phyloP scores from a whole-genome alignment of 2,329 filamentous ascomycete species.

The Colletotrichum sp. region DNA sequence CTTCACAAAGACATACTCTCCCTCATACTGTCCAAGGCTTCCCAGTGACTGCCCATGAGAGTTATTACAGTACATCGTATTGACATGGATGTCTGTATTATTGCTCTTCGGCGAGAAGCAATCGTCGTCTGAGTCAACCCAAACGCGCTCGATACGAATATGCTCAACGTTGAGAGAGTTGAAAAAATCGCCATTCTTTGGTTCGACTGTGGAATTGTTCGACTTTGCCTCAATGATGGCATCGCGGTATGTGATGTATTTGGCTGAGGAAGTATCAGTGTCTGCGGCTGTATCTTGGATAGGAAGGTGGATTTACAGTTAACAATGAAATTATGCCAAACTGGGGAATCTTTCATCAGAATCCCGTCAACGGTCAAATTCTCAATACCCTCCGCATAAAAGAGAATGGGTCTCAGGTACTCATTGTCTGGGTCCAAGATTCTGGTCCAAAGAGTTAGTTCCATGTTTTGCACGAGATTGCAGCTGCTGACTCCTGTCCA shows the following conservation, averaged over 20 bases:
- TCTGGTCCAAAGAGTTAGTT: background rate
- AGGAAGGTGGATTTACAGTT: constrained; percentile 39
- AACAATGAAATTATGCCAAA: constrained; percentile 69
- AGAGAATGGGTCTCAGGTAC: constrained; percentile 64
- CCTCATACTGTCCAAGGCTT: constrained; percentile 60
- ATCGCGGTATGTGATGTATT: constrained; percentile 58
- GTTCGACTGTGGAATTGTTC: constrained; percentile 44
- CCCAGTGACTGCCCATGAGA: constrained; percentile 64
- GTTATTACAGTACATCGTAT: constrained; percentile 65
- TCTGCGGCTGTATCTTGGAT: too few relatives aligned
- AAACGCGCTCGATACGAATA: constrained; percentile 52
- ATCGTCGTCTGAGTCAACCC: constrained; percentile 60
- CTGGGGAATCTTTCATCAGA: constrained; percentile 64
- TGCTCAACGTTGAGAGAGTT: constrained; percentile 63
- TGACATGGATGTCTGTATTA: constrained; percentile 60
- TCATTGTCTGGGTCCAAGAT: constrained; percentile 58
- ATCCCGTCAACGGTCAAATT: constrained; percentile 62
- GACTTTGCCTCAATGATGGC: constrained; percentile 60
- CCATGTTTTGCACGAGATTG: background rate
- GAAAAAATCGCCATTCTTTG: constrained; percentile 68
- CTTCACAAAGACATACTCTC: constrained; percentile 58
- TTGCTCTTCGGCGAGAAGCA: constrained; percentile 67
- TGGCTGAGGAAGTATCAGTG: constrained; percentile 24
- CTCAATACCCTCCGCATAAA: constrained; percentile 66
- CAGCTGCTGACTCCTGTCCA: constrained; percentile 32